phyloP scores from a whole-genome alignment of 1,284 basidiomycete genomes.

The Boletus calvinii region DNA sequence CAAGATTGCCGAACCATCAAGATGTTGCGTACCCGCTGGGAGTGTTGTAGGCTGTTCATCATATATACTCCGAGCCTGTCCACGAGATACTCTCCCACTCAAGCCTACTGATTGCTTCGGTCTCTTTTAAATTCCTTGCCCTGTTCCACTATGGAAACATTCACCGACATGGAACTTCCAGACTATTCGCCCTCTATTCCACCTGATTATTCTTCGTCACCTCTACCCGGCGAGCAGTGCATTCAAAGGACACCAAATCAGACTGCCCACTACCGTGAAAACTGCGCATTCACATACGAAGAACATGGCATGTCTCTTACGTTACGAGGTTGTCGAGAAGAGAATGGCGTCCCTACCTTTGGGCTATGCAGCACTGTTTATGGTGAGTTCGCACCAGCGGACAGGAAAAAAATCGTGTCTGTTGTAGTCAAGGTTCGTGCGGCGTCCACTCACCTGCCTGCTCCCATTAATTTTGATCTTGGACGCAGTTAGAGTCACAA shows the following conservation, averaged over 20 bases:
- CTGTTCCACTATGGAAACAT: conserved; percentile 18
- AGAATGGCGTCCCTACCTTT: conserved; percentile 31
- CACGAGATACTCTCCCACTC: conserved; percentile 3
- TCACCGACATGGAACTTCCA: conserved; percentile 23
- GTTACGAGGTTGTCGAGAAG: conserved; percentile 32
- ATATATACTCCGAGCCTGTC: conserved; percentile 24
- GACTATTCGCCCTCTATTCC: conserved; percentile 32
- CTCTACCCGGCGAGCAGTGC: conserved; percentile 32
- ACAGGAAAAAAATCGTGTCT: conserved; percentile 40
- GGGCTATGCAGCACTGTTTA: conserved; percentile 33
- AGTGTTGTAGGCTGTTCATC: conserved; percentile 16
- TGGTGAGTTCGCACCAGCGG: conserved; percentile 42
- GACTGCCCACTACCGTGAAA: conserved; percentile 19
- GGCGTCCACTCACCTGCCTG: not conserved
- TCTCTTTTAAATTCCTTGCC: not conserved
- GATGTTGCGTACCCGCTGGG: conserved; percentile 3
- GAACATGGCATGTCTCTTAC: conserved; percentile 33
- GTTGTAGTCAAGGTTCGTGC: conserved; percentile 46
- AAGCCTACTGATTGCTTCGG: not conserved
- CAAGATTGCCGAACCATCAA: conserved; percentile 12
- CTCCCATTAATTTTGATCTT: conserved; percentile 2
- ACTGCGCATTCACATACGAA: conserved; percentile 32
- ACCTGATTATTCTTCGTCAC: conserved; percentile 36
- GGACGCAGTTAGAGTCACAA: conserved; percentile 50
- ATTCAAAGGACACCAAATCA: conserved; percentile 33